Base-by-base conservation (phyloP, 2,329 filamentous ascomycete genomes). In the Myriosclerotinia scirpicola region DNA sequence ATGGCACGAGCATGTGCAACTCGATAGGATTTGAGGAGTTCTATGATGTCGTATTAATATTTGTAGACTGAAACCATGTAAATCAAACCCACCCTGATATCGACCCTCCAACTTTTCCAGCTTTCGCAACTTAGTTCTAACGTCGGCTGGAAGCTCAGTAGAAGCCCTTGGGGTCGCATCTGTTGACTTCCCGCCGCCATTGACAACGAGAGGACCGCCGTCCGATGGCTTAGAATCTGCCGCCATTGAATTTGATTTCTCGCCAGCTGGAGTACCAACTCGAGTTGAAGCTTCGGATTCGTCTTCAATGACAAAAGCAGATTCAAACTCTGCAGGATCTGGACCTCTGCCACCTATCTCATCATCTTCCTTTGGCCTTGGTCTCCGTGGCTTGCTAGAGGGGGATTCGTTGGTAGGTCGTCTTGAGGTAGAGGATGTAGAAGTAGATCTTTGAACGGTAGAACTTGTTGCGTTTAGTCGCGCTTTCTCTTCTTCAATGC, bases 401-500 rank as follows among this genome's bases (percentile, higher is more conserved):
- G 75, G 73, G 40, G 72, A 74, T 58, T 74, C 73, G 54, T 73
- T 71, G 11, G 72, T 69, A 48, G 66, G 65, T 20, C 71, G 54
- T 48, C 71, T 69, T 68, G 69, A 69, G 15, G 72, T 68, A 69
- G 69, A 69, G 11, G 73, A 69, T 52, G 72, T 70, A 50, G 79
- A 81, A 56, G 79, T 78, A 59, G 81, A 84, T 69, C 75, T 79
- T 9, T 82, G 80, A 54, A 69, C 30, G 17, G 72, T 67, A 64
- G 80, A 77, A 70, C 77, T 77, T 69, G 80, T 76, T 65, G 83
- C 71, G 71, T 77, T 74, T 73, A 83, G 75, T 67, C 91, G 90
- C 67, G 92, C 90, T 79, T 96, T 92, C 80, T 97, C 93, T 80
- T 97, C 92, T 74, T 92, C 91, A 75, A 97, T 95, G 74, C 90